These are phyloP conservation scores for Trichosanthes cucumerina DNA, from an alignment of 306 rosid genomes.

Conservation along the genomic window DNA sequence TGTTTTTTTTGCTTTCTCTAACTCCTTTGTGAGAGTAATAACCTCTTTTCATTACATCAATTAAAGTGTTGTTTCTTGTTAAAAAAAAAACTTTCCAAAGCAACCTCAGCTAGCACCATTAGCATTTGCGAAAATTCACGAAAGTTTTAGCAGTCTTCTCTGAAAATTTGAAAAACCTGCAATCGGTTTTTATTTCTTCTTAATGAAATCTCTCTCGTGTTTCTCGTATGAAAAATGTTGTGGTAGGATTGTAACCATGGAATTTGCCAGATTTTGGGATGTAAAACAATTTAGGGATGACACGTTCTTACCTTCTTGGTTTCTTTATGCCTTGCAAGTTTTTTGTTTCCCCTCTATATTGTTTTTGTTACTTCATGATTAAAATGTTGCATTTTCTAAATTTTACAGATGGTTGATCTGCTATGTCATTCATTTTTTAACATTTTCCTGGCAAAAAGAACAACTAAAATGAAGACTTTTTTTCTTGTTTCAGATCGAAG, in stretches of 20 bases:
- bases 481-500: conserved; percentile 59
- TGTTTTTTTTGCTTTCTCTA: no score
- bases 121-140: no score
- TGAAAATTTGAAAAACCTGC: no score
- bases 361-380: background rate
- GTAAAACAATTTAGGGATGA: background rate
- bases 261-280: background rate
- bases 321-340: background rate
- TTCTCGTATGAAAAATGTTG: no score
- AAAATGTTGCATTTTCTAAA: background rate
- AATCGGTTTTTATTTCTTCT: no score
- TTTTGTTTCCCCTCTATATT: background rate
- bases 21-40: no score
- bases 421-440: background rate
- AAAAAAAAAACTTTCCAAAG: no score
- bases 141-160: no score
- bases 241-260: background rate
- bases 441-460: background rate
- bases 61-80: no score
- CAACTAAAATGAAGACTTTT: background rate
- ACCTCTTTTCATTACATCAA: no score
- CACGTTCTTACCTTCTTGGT: background rate
- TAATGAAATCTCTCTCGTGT: no score
- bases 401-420: background rate
- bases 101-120: no score